phyloP scores from a whole-genome alignment of 108 stramenopile species.

The Cyclotella baltica region DNA sequence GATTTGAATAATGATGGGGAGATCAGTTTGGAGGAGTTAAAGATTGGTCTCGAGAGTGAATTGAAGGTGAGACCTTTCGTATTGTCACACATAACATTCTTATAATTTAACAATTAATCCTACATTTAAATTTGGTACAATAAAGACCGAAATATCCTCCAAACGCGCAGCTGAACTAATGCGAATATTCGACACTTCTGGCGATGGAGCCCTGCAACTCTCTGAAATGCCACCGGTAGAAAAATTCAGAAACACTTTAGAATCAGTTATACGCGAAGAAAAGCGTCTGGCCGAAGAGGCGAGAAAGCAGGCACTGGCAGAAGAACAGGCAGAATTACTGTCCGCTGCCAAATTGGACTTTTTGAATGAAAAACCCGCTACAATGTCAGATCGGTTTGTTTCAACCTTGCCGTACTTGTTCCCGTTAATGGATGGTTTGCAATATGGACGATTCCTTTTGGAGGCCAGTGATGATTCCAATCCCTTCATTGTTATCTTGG shows the following conservation, averaged over 20 bases:
- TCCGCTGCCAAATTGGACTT: slow-evolving; percentile 65
- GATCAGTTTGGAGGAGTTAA: slow-evolving; percentile 74
- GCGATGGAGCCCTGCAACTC: slow-evolving; percentile 80
- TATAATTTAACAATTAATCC: not conserved
- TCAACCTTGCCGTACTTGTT: slow-evolving; percentile 85
- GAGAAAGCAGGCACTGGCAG: not conserved
- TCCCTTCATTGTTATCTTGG: slow-evolving; percentile 63
- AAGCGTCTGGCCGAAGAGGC: slow-evolving; percentile 69
- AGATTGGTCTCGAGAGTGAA: slow-evolving; percentile 75
- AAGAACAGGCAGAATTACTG: slow-evolving; percentile 59
- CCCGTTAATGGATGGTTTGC: slow-evolving; percentile 85
- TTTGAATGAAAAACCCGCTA: slow-evolving; percentile 81
- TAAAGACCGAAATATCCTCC: slow-evolving; percentile 69
- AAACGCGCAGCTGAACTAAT: slow-evolving; percentile 74
- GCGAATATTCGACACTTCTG: slow-evolving; percentile 76
- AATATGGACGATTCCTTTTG: slow-evolving; percentile 82
- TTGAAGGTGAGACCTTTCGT: slow-evolving; percentile 57
- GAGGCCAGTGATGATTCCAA: slow-evolving; percentile 73
- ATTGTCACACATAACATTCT: not conserved
- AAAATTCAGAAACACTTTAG: slow-evolving; percentile 76
- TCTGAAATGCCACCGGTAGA: slow-evolving; percentile 82
- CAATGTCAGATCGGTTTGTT: slow-evolving; percentile 65
- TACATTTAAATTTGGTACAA: not conserved
- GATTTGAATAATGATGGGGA: slow-evolving; percentile 85
- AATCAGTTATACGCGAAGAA: slow-evolving; percentile 79